phyloP scores from a whole-genome alignment of 1,284 basidiomycete species.

The Trametes sp. region DNA sequence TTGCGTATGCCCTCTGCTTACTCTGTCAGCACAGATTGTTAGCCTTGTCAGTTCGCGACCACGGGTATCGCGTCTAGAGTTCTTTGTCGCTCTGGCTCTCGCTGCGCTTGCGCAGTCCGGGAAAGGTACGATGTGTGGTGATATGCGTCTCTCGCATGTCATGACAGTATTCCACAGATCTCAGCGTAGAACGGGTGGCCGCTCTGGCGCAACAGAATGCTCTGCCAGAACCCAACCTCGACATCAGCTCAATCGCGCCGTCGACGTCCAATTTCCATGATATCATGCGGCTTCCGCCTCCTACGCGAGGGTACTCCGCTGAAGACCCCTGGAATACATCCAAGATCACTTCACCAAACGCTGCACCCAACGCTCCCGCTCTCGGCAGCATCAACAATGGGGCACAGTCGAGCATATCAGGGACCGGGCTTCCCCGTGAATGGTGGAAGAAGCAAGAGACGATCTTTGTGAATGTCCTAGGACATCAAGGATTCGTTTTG shows the following conservation, averaged over 20 bases:
- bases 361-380: conserved; percentile 25
- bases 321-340: conserved; percentile 79
- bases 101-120: conserved; percentile 86
- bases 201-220: conserved; percentile 74
- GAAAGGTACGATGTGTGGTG: conserved; percentile 57
- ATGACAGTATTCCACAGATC: conserved; percentile 52
- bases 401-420: conserved; percentile 64
- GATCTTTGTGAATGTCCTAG: conserved; percentile 74
- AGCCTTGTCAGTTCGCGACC: conserved; percentile 80
- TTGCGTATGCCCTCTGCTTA: not conserved
- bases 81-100: conserved; percentile 87
- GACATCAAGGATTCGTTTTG: conserved; percentile 89
- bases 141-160: not conserved
- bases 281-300: conserved; percentile 50
- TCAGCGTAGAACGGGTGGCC: conserved; percentile 85
- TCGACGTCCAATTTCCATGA: conserved; percentile 53
- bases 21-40: conserved; percentile 65
- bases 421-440: conserved; percentile 73
- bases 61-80: conserved; percentile 84
- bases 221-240: conserved; percentile 71
- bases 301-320: conserved; percentile 54
- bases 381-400: conserved; percentile 52
- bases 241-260: conserved; percentile 64
- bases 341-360: conserved; percentile 30
- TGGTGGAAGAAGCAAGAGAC: conserved; percentile 89